Percentiles rank a stretch among this genome's conserved stretches.
phyloP scores from a whole-genome alignment of 192 early-diverging fungal genomes.

The Pilobolus umbonatus region DNA sequence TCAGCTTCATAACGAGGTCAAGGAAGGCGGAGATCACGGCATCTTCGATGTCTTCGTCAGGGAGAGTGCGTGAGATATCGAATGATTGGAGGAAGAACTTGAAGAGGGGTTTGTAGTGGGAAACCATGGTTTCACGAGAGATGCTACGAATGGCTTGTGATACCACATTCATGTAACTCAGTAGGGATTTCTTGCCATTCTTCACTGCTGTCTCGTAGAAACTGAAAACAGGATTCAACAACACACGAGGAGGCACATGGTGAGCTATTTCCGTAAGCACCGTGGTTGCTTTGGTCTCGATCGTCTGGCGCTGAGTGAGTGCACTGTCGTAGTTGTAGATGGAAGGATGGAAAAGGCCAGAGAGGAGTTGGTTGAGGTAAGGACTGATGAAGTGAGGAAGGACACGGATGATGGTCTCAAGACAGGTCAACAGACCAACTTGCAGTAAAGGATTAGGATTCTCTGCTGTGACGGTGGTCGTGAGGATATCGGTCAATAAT shows the following conservation, averaged over 20 bases:
- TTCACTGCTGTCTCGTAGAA: constrained; percentile 44
- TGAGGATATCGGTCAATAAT: constrained; percentile 56
- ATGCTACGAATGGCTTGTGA: constrained; percentile 61
- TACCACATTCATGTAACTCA: constrained; percentile 65
- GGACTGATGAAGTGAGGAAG: constrained; percentile 76
- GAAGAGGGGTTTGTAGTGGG: constrained; percentile 76
- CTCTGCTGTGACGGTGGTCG: constrained; percentile 37
- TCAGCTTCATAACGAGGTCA: constrained; percentile 84
- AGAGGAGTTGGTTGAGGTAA: constrained; percentile 59
- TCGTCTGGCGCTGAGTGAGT: constrained; percentile 37
- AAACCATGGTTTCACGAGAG: constrained; percentile 58
- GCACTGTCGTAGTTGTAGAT: constrained; percentile 35
- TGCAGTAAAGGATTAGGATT: constrained; percentile 46
- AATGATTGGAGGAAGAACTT: constrained; percentile 77
- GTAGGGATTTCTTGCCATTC: constrained; percentile 49
- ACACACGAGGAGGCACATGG: constrained; percentile 57
- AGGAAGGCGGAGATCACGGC: constrained; percentile 71
- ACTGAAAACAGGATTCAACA: constrained; percentile 58
- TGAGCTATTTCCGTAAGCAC: constrained; percentile 48
- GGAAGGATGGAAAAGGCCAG: constrained; percentile 47
- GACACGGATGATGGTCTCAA: constrained; percentile 55
- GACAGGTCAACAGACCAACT: constrained; percentile 45
- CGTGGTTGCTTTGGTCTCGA: constrained; percentile 33
- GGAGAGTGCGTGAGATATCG: constrained; percentile 47
- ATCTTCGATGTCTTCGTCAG: constrained; percentile 52